Evolutionary conservation across 2,329 filamentous ascomycete species (phyloP).

Genomic region (Aspergillus pseudotamarii): DNA sequence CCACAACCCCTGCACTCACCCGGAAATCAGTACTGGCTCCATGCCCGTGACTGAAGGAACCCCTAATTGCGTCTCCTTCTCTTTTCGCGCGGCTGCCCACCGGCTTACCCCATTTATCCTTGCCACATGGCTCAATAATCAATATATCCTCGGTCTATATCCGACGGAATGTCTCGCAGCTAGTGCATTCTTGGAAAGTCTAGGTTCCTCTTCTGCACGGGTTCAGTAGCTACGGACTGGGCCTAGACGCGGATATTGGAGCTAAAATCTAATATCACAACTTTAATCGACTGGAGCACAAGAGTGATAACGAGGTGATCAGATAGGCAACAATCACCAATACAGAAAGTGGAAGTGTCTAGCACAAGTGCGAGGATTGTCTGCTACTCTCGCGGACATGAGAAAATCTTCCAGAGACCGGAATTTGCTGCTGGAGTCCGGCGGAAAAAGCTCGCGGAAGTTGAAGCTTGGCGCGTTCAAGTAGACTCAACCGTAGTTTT

Average conservation of each 20-base stretch:
- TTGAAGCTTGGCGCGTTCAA: not conserved
- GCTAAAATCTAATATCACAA: not conserved
- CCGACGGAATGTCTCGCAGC: not conserved
- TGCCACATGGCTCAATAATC: not conserved
- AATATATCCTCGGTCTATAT: not conserved
- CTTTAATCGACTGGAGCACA: not conserved
- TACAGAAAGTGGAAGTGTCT: not conserved
- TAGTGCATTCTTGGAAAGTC: not conserved
- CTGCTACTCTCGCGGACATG: not conserved
- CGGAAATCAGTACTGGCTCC: not conserved
- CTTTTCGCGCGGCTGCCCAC: not conserved
- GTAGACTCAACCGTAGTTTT: not conserved
- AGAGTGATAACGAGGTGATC: not conserved
- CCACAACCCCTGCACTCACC: not conserved
- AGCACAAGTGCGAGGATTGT: not conserved
- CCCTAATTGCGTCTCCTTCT: not conserved
- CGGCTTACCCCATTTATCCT: not conserved
- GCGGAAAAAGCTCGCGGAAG: not conserved
- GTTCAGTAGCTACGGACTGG: not conserved
- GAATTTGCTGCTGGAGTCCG: not conserved
- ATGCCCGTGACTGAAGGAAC: not conserved
- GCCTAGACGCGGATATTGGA: not conserved
- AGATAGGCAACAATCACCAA: not conserved
- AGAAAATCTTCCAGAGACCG: not conserved
- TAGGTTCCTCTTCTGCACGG: not conserved